Conservation (phyloP, 164 flowering plant species). For the Magnolia changhungtana region DNA sequence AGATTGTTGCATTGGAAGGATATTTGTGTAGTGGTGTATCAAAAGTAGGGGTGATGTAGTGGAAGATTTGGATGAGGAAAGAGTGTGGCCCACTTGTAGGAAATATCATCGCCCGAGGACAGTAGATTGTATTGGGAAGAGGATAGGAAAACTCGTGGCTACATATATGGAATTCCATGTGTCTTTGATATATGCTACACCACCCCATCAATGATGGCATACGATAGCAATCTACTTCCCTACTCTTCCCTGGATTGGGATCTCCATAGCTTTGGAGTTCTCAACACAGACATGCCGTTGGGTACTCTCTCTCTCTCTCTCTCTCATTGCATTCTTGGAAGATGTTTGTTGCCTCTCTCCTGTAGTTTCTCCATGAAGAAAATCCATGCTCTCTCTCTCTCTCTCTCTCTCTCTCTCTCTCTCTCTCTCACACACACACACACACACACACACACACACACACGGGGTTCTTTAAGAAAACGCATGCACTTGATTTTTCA, state of each 20-base stretch:
- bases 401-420: slow-evolving; percentile 10
- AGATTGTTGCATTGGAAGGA: too few species aligned
- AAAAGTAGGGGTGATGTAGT: too few species aligned
- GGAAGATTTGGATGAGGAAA: background rate
- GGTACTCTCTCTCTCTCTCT: background rate
- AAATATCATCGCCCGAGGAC: too few species aligned
- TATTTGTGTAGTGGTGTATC: too few species aligned
- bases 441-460: background rate
- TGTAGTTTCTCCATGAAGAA: too few species aligned
- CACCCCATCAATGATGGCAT: slow-evolving; percentile 4
- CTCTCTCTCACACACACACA: background rate
- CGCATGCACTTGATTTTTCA: too few species aligned
- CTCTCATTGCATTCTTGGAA: too few species aligned
- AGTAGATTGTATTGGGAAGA: background rate
- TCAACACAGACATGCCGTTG: slow-evolving; percentile 17
- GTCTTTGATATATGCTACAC: background rate
- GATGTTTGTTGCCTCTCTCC: too few species aligned
- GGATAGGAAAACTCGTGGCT: background rate
- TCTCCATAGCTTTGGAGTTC: slow-evolving; percentile 20
- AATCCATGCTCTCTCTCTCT: slow-evolving; percentile 5
- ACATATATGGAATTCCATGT: background rate
- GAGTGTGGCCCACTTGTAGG: too few species aligned
- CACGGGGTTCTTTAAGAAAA: too few species aligned
- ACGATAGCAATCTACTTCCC: slow-evolving; percentile 10
- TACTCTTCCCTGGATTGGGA: slow-evolving; percentile 19